Base-by-base conservation (phyloP, 257 asterid species). In the Eustoma russellianum region DNA sequence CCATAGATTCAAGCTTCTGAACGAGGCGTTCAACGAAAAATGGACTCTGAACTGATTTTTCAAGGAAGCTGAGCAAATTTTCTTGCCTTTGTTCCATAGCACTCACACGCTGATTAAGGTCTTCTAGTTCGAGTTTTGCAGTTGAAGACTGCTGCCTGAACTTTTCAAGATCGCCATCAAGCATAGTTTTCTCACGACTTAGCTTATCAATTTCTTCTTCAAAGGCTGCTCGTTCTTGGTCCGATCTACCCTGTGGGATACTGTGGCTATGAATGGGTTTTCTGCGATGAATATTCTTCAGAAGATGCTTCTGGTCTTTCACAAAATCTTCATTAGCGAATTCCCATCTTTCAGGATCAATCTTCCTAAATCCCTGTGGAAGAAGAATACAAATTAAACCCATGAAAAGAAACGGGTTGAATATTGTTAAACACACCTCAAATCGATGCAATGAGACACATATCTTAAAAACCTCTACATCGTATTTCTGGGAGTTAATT, bases 221-320 rank as follows among this genome's bases (percentile, higher is more conserved):
- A 45, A 70, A 84, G 40, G 83, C 79, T 34, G 92, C 78, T 70
- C 95, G 78, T 68, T 91, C 98, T 41, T 87, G 68, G 67, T 91
- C 98, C 9, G 63, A 28, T 12, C 92, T 69, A 60, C 81, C 86
- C 57, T 78, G 95, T 70, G 95, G 94, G 61, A 71, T 91, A 72
- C 92, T 83, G 66, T 91, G 98, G 79, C 98, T 91, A 73, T 91
- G 96, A 64, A 91, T 84, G 41, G 98, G 98, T 72, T 91, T 91
- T 66, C 96, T 72, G 33, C 95, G 94, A 62, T 87, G 83, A 61
- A 91, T 84, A 56, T 82, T 86, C 83, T 82, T 87, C 7, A 91
- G 96, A 41, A 78, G 88, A 75, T 84, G 95, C 69, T 87, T 86
- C 57, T 87, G 82, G 69, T 83, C 98, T 77, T 87, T 82, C 67